phyloP scores from a whole-genome alignment of 345 rosid species.

The Cardamine resedifolia region DNA sequence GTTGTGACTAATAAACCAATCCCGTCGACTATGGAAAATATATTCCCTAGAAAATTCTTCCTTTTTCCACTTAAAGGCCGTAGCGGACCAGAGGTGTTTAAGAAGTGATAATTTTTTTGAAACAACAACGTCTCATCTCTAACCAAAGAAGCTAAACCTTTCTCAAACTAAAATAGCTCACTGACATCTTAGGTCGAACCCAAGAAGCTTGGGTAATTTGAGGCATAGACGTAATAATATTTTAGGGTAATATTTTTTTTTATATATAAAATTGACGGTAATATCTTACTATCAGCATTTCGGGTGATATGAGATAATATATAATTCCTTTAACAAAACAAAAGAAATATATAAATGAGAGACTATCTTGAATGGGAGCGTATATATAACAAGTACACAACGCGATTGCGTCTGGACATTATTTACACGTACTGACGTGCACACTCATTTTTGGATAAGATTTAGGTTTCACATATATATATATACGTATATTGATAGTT shows the following conservation, averaged over 20 bases:
- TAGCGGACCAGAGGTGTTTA: not conserved
- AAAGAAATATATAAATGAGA: not conserved
- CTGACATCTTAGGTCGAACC: not conserved
- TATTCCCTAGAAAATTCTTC: not conserved
- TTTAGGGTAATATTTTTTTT: no score
- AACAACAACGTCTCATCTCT: not conserved
- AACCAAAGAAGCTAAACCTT: not conserved
- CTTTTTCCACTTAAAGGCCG: not conserved
- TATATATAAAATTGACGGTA: no score
- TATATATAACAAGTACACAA: not conserved
- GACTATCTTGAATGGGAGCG: not conserved
- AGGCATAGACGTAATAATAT: not conserved
- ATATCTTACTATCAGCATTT: not conserved
- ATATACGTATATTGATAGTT: not conserved
- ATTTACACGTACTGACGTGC: not conserved
- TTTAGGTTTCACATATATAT: not conserved
- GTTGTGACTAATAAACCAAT: constrained; percentile 23
- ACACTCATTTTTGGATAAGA: constrained; percentile 17
- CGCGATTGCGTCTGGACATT: not conserved
- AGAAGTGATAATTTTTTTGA: not conserved
- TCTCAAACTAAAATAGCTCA: not conserved
- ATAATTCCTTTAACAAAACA: no score
- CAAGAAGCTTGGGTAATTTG: not conserved
- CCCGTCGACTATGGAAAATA: constrained; percentile 19
- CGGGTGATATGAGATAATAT: not conserved